Evolutionary conservation across 2,329 filamentous ascomycete species (phyloP).

Genomic region (Pseudogymnoascus sp.): DNA sequence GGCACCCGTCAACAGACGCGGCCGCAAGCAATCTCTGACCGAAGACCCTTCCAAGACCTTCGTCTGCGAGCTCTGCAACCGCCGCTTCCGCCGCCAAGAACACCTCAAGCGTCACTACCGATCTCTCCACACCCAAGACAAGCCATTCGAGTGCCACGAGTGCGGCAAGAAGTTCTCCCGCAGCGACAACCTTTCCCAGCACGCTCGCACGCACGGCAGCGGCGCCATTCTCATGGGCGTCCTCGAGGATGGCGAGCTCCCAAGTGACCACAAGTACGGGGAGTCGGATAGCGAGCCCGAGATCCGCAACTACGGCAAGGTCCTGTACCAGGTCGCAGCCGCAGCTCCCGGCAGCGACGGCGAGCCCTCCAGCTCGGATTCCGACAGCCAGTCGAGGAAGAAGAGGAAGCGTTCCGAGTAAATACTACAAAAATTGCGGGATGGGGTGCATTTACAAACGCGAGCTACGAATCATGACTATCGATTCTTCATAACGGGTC

Average conservation of each 20-base stretch:
- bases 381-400: slow-evolving; percentile 49
- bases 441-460: slow-evolving; percentile 10
- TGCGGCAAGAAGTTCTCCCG: slow-evolving; percentile 99
- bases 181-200: slow-evolving; percentile 94
- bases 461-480: slow-evolving; percentile 21
- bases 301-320: slow-evolving; percentile 60
- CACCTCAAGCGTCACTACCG: slow-evolving; percentile 98
- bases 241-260: slow-evolving; percentile 59
- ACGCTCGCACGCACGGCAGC: slow-evolving; percentile 85
- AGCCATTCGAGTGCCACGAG: slow-evolving; percentile 95
- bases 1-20: slow-evolving; percentile 73
- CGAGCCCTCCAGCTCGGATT: slow-evolving; percentile 47
- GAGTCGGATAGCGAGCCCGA: slow-evolving; percentile 45
- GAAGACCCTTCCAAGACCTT: slow-evolving; percentile 98
- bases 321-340: slow-evolving; percentile 72
- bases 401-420: slow-evolving; percentile 70
- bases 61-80: slow-evolving; percentile 90
- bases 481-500: slow-evolving; percentile 20
- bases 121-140: slow-evolving; percentile 95
- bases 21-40: slow-evolving; percentile 95
- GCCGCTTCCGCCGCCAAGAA: slow-evolving; percentile 95
- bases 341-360: slow-evolving; percentile 59
- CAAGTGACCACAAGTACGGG: slow-evolving; percentile 34
- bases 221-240: slow-evolving; percentile 88
- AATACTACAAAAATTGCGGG: slow-evolving; percentile 5